phyloP scores from a whole-genome alignment of 371 early-diverging fungal genomes.

The Lichtheimia ornata region DNA sequence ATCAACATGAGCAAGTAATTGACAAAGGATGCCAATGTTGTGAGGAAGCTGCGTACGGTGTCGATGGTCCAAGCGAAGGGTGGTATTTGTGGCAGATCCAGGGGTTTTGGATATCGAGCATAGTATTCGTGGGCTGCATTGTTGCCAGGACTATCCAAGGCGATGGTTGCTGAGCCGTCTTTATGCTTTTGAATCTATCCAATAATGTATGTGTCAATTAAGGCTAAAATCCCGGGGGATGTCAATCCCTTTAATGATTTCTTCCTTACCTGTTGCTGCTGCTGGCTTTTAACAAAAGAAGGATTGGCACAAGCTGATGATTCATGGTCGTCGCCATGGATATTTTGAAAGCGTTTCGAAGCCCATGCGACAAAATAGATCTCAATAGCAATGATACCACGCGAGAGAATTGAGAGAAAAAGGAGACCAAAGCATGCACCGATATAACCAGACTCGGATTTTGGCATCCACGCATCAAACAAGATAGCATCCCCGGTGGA shows the following conservation, averaged over 20 bases:
- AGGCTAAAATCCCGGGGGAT: neutral
- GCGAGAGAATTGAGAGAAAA: conserved; percentile 48
- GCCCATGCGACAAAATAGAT: conserved; percentile 49
- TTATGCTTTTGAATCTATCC: too few species aligned
- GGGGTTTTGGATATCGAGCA: conserved; percentile 18
- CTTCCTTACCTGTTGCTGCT: neutral
- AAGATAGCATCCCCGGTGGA: conserved; percentile 40
- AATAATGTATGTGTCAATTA: too few species aligned
- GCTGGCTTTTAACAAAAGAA: neutral
- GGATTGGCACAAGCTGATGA: too few species aligned
- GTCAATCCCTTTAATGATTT: neutral
- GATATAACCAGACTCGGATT: conserved; percentile 54
- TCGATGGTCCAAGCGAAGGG: conserved; percentile 57
- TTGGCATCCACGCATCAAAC: conserved; percentile 44
- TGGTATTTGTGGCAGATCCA: conserved; percentile 43
- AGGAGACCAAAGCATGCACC: conserved; percentile 61
- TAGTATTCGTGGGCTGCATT: too few species aligned
- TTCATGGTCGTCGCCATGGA: conserved; percentile 12
- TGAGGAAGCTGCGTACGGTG: conserved; percentile 47
- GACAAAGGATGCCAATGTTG: conserved; percentile 48
- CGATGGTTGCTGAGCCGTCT: too few species aligned
- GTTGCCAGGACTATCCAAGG: too few species aligned
- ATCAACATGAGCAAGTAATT: conserved; percentile 78
- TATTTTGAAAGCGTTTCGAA: conserved; percentile 29
- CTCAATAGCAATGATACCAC: conserved; percentile 53